Percentiles rank a stretch among this genome's conserved stretches.
Evolutionary conservation across 2,329 filamentous ascomycete genomes (phyloP).

Genomic region (Penicillium expansum): DNA sequence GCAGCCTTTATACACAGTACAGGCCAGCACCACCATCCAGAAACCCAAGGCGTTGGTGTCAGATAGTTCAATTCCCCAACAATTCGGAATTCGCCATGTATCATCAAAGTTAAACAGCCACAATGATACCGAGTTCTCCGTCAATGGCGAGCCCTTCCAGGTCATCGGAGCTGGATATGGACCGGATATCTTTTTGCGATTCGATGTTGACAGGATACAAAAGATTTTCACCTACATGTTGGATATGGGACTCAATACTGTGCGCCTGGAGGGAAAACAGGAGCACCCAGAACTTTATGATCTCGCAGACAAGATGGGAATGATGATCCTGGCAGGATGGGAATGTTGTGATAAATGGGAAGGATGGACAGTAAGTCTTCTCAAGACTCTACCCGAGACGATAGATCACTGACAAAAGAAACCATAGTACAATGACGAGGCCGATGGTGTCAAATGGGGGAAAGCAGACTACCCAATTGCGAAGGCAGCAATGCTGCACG

Average conservation of each 20-base stretch:
- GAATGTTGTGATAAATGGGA: conserved; percentile 70
- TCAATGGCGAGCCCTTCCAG: conserved; percentile 60
- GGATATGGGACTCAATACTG: conserved; percentile 62
- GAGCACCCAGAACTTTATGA: conserved; percentile 62
- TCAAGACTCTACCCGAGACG: not conserved
- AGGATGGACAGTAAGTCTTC: conserved; percentile 48
- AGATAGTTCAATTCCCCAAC: conserved; percentile 34
- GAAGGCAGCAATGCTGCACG: conserved; percentile 56
- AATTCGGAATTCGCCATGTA: conserved; percentile 57
- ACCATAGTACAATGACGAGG: conserved; percentile 55
- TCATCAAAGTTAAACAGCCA: conserved; percentile 50
- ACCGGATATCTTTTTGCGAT: conserved; percentile 62
- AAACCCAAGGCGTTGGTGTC: conserved; percentile 23
- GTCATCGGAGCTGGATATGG: conserved; percentile 61
- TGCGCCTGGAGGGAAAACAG: conserved; percentile 63
- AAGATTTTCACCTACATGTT: conserved; percentile 54
- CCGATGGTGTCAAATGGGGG: conserved; percentile 47
- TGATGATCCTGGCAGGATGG: conserved; percentile 64
- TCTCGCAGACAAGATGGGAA: conserved; percentile 56
- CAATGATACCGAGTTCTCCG: conserved; percentile 55
- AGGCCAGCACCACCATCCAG: conserved; percentile 29
- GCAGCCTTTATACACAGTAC: conserved; percentile 52
- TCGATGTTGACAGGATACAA: conserved; percentile 49
- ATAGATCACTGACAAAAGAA: not conserved
- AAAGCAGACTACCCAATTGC: conserved; percentile 57